Conservation (phyloP, 148 eudicot species). For the Rhododendron henanense region DNA sequence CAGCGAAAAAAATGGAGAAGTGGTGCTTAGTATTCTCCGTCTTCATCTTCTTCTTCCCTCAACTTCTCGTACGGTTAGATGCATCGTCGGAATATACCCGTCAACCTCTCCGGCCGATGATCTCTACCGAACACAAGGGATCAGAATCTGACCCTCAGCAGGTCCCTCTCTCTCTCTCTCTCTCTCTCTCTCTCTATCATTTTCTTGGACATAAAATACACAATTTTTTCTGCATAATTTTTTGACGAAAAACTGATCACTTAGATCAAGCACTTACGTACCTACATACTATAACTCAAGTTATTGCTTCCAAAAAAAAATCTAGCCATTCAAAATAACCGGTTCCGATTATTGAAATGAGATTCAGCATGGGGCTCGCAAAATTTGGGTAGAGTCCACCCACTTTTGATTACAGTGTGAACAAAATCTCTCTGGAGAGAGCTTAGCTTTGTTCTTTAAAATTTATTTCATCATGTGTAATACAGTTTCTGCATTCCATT, state of each 20-base stretch:
- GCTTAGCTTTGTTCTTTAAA: background rate
- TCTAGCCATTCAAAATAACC: too few species aligned
- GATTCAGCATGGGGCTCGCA: too few species aligned
- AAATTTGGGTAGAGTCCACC: too few species aligned
- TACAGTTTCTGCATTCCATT: background rate
- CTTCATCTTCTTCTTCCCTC: slow-evolving; percentile 10
- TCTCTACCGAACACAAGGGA: slow-evolving; percentile 32
- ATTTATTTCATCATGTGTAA: background rate
- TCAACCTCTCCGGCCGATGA: slow-evolving; percentile 33
- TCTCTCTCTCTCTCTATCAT: too few species aligned
- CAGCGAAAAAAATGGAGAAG: slow-evolving; percentile 15
- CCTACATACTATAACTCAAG: too few species aligned
- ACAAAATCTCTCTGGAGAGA: background rate
- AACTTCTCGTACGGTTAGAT: background rate
- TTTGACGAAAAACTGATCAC: too few species aligned
- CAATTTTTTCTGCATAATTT: background rate
- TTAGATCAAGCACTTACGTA: too few species aligned
- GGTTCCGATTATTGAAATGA: too few species aligned
- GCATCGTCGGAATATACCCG: slow-evolving; percentile 38
- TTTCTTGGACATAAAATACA: background rate
- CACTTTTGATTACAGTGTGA: too few species aligned
- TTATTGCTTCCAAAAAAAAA: too few species aligned
- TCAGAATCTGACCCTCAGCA: slow-evolving; percentile 53
- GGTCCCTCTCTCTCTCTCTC: slow-evolving; percentile 23
- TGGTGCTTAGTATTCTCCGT: slow-evolving; percentile 15